A percentile compares a stretch with the other conserved stretches of the same genome.
Evolutionary conservation across 306 rosid genomes (phyloP).

Genomic region (Oxytropis ochrocephala): DNA sequence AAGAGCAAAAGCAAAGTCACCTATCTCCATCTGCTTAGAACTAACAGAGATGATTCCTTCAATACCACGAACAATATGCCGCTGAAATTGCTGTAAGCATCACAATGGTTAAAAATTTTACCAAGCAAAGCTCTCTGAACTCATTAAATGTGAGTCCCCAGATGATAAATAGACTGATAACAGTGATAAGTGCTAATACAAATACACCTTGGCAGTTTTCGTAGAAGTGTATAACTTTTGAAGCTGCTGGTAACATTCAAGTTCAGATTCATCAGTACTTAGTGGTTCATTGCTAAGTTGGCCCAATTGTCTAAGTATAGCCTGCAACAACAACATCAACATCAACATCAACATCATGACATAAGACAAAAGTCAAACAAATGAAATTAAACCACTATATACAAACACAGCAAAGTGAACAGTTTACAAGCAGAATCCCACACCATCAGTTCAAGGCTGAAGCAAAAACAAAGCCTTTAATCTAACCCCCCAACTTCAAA

Average conservation of each 20-base stretch:
- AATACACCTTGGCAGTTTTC: slow-evolving; percentile 66
- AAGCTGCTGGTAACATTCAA: slow-evolving; percentile 70
- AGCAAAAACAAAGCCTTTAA: background rate
- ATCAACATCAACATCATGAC: slow-evolving; percentile 16
- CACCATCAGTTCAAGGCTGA: slow-evolving; percentile 15
- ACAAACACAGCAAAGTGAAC: slow-evolving; percentile 1
- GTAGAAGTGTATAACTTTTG: slow-evolving; percentile 70
- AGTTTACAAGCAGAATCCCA: slow-evolving; percentile 4
- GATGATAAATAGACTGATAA: background rate
- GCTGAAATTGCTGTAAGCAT: slow-evolving; percentile 70
- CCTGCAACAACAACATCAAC: slow-evolving; percentile 42
- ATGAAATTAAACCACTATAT: background rate
- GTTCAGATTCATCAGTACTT: slow-evolving; percentile 65
- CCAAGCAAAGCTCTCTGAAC: background rate
- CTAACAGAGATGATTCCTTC: slow-evolving; percentile 63
- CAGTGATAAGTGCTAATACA: too few relatives aligned
- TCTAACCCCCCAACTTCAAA: background rate
- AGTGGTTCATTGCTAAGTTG: slow-evolving; percentile 58
- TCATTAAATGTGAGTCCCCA: background rate
- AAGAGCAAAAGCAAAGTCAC: slow-evolving; percentile 36
- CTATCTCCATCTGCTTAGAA: slow-evolving; percentile 82
- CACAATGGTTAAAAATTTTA: slow-evolving; percentile 11
- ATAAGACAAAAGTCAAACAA: background rate
- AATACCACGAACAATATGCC: slow-evolving; percentile 71
- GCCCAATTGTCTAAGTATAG: slow-evolving; percentile 74